Evolutionary conservation across 495 filamentous ascomycete genomes (phyloP).

Genomic region (Neurospora intermedia): DNA sequence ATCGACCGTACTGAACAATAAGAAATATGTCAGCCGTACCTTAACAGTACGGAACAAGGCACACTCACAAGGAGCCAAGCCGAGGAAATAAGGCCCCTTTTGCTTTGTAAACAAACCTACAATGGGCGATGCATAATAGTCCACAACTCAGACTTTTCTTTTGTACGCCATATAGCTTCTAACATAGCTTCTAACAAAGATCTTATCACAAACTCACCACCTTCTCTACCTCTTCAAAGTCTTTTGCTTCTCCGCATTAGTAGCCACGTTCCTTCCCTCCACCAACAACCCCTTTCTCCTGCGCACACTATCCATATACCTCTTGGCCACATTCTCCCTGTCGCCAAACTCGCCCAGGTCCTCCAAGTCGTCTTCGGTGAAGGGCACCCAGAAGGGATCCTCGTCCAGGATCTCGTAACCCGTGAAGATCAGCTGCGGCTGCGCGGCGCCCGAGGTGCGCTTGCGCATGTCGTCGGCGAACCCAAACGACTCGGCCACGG

Average conservation of each 20-base stretch:
- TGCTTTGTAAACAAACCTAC: not conserved
- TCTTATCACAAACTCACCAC: not conserved
- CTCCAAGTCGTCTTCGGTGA: constrained; percentile 93
- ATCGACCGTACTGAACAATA: not conserved
- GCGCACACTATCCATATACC: constrained; percentile 86
- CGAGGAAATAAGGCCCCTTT: not conserved
- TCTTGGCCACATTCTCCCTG: constrained; percentile 87
- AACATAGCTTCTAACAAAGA: too few relatives aligned
- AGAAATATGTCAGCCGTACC: not conserved
- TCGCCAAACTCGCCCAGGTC: constrained; percentile 91
- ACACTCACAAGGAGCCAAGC: not conserved
- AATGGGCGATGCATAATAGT: not conserved
- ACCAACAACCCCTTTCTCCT: constrained; percentile 78
- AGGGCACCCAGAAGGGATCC: constrained; percentile 96
- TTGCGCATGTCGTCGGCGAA: constrained; percentile 95
- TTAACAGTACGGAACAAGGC: not conserved
- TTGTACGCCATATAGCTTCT: not conserved
- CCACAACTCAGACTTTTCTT: not conserved
- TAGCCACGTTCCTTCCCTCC: constrained; percentile 57
- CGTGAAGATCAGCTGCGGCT: constrained; percentile 84
- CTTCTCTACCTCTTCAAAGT: constrained; percentile 74
- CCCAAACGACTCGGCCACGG: constrained; percentile 89
- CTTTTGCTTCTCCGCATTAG: constrained; percentile 96
- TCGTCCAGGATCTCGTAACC: constrained; percentile 85
- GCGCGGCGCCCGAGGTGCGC: constrained; percentile 78